Conservation (phyloP, 2,329 filamentous ascomycete species). For the Elsinoe perseae region DNA sequence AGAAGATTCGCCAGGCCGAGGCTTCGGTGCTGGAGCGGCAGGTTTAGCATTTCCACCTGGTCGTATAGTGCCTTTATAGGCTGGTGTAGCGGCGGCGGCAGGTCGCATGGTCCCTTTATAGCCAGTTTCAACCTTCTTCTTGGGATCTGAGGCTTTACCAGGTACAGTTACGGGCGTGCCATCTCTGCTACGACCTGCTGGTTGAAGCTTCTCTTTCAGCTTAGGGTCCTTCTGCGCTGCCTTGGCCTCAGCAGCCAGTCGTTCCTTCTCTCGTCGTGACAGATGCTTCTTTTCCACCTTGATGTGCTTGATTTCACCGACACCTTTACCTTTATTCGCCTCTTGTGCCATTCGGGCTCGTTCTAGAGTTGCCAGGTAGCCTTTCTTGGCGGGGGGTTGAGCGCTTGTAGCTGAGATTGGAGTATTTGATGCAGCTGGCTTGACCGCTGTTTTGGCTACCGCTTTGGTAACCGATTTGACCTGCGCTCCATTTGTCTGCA, state of each 20-base stretch:
- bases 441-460: slow-evolving; percentile 20
- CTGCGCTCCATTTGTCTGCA: slow-evolving; percentile 18
- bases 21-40: slow-evolving; percentile 22
- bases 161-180: slow-evolving; percentile 19
- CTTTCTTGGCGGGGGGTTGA: slow-evolving; percentile 56
- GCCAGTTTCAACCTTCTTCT: slow-evolving; percentile 34
- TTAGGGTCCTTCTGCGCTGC: slow-evolving; percentile 35
- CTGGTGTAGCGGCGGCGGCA: slow-evolving; percentile 23
- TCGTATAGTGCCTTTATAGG: slow-evolving; percentile 42
- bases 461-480: not conserved
- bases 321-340: slow-evolving; percentile 45
- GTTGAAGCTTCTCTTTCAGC: slow-evolving; percentile 18
- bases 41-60: slow-evolving; percentile 32
- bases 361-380: slow-evolving; percentile 66
- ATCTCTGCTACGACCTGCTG: slow-evolving; percentile 30
- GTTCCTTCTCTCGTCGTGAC: slow-evolving; percentile 48
- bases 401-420: slow-evolving; percentile 18
- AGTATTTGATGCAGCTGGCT: slow-evolving; percentile 16
- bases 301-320: slow-evolving; percentile 61
- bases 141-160: slow-evolving; percentile 19
- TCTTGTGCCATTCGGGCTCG: slow-evolving; percentile 60
- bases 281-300: slow-evolving; percentile 55
- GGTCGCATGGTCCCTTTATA: slow-evolving; percentile 37
- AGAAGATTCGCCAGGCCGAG: not conserved
- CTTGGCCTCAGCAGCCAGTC: slow-evolving; percentile 35